Percentiles rank a stretch among this genome's conserved stretches.
phyloP scores from a whole-genome alignment of 2,329 filamentous ascomycete species.

The Dactylellina sp. region DNA sequence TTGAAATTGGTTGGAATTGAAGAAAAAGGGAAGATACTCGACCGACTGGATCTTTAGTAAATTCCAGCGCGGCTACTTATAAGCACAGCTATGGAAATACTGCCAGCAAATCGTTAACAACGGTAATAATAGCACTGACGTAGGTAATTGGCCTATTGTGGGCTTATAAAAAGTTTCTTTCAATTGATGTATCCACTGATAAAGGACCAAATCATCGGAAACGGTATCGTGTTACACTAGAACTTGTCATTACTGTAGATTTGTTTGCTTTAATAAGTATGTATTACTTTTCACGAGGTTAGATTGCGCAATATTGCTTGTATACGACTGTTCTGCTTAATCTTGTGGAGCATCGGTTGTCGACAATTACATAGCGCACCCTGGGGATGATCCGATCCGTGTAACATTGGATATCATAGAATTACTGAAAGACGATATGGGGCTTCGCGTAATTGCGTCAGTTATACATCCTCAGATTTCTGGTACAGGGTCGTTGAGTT shows the following conservation, averaged over 20 bases:
- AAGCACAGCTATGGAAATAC: conserved; percentile 12
- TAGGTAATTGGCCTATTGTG: conserved; percentile 1
- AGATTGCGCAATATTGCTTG: too few species aligned
- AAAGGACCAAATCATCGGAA: too few species aligned
- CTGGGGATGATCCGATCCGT: neutral
- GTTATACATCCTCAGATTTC: too few species aligned
- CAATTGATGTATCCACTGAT: neutral
- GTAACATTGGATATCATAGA: conserved; percentile 3
- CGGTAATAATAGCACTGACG: conserved; percentile 15
- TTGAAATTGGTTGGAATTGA: neutral
- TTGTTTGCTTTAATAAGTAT: conserved; percentile 28
- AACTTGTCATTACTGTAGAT: conserved; percentile 19
- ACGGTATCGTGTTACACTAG: conserved; percentile 8
- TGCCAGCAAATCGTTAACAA: conserved; percentile 19
- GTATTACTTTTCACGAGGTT: neutral
- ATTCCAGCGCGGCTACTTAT: conserved; percentile 42
- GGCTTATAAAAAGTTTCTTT: neutral
- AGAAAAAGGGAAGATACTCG: neutral
- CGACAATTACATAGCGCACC: neutral
- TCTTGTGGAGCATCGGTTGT: conserved; percentile 17
- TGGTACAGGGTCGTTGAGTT: conserved; percentile 2
- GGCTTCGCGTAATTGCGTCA: too few species aligned
- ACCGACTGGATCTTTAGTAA: conserved; percentile 24
- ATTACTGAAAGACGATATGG: neutral
- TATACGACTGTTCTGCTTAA: neutral